Conservation (phyloP, 306 rosid species). For the Medicago truncatula region MtrunA17r5.0-ANR NC_053046.1:14699501-14700000, state of each 20-base stretch:
- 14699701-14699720: conserved; percentile 70
- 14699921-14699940: conserved; percentile 48
- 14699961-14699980: conserved; percentile 4
- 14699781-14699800: background rate
- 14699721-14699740: conserved; percentile 76
- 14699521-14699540: background rate
- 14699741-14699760: conserved; percentile 73
- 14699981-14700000: conserved; percentile 37
- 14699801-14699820: background rate
- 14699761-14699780: conserved; percentile 45
- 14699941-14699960: conserved; percentile 46
- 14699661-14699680: conserved; percentile 46
- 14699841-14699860: background rate
- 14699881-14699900: no score
- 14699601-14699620: conserved; percentile 21
- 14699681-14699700: conserved; percentile 59
- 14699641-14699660: conserved; percentile 59
- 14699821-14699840: background rate
- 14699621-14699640: background rate
- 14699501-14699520: no score
- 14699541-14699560: background rate
- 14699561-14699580: background rate
- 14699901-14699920: background rate
- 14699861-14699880: no score
- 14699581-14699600: background rate